Conservation (phyloP, 345 rosid genomes). For the Geranium brycei region DNA sequence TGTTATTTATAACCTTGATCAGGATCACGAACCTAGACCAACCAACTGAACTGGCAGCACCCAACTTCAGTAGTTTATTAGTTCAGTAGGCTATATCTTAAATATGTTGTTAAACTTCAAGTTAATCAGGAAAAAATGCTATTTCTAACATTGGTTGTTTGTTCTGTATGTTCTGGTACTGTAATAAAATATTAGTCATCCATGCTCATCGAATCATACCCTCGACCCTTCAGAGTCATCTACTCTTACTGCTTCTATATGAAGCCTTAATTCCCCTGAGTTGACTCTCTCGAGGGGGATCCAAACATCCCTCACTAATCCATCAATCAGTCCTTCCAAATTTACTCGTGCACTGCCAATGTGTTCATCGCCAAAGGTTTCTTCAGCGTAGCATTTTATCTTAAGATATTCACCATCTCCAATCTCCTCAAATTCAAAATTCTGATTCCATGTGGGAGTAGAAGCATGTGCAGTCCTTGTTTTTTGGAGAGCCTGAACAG, state of each 20-base stretch:
- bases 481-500: slow-evolving; percentile 44
- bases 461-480: slow-evolving; percentile 45
- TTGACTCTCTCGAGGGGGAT: slow-evolving; percentile 82
- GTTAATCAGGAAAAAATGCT: too few relatives aligned
- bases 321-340: slow-evolving; percentile 69
- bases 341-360: slow-evolving; percentile 78
- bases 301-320: slow-evolving; percentile 65
- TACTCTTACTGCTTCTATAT: slow-evolving; percentile 52
- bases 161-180: not conserved
- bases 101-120: too few relatives aligned
- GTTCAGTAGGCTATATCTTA: too few relatives aligned
- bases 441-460: slow-evolving; percentile 58
- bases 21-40: too few relatives aligned
- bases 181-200: not conserved
- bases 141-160: not conserved
- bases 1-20: too few relatives aligned
- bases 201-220: slow-evolving; percentile 23
- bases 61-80: too few relatives aligned
- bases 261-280: slow-evolving; percentile 81
- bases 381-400: slow-evolving; percentile 64
- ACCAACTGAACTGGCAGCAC: too few relatives aligned
- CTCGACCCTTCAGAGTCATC: slow-evolving; percentile 47
- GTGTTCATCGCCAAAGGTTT: slow-evolving; percentile 64
- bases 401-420: slow-evolving; percentile 67
- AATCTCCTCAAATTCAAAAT: slow-evolving; percentile 77